Conservation (phyloP, 2,329 filamentous ascomycete species). For the Celoporthe dispersa region DNA sequence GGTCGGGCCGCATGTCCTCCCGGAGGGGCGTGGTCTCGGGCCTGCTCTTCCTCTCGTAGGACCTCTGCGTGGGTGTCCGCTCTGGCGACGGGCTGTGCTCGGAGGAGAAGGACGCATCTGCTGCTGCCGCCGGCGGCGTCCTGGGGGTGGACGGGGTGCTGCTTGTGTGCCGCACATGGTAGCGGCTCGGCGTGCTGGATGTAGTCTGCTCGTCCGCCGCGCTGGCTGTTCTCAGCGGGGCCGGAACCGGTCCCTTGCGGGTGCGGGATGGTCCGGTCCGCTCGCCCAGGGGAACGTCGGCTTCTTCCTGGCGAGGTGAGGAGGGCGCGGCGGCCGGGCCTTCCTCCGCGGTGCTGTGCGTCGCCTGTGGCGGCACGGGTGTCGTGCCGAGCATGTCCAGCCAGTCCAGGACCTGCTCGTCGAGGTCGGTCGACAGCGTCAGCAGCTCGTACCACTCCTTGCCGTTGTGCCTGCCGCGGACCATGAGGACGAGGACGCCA, state of each 20-base stretch:
- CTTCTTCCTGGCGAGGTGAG: slow-evolving; percentile 19
- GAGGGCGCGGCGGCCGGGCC: not conserved
- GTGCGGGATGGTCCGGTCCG: slow-evolving; percentile 29
- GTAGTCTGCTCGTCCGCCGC: slow-evolving; percentile 35
- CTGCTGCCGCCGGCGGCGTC: slow-evolving; percentile 32
- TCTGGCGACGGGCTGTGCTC: slow-evolving; percentile 38
- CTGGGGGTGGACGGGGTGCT: slow-evolving; percentile 38
- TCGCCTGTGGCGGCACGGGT: slow-evolving; percentile 50
- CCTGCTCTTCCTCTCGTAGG: slow-evolving; percentile 33
- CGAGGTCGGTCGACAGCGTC: slow-evolving; percentile 74
- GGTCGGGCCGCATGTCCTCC: slow-evolving; percentile 46
- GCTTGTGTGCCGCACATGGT: slow-evolving; percentile 40
- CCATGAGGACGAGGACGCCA: slow-evolving; percentile 82
- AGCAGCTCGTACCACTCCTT: slow-evolving; percentile 84
- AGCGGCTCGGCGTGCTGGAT: slow-evolving; percentile 42
- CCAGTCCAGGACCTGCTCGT: slow-evolving; percentile 84
- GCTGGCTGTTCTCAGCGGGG: slow-evolving; percentile 32
- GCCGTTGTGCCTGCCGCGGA: slow-evolving; percentile 69
- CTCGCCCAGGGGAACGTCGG: slow-evolving; percentile 40
- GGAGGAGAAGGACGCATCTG: slow-evolving; percentile 22
- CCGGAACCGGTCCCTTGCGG: slow-evolving; percentile 22
- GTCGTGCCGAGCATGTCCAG: slow-evolving; percentile 71
- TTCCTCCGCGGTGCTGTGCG: not conserved
- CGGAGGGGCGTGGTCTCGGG: slow-evolving; percentile 38
- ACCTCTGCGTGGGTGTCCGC: slow-evolving; percentile 45